These are phyloP conservation scores for Solidago caesia DNA, from an alignment of 129 eudicot genomes.

Conservation along the genomic window DNA sequence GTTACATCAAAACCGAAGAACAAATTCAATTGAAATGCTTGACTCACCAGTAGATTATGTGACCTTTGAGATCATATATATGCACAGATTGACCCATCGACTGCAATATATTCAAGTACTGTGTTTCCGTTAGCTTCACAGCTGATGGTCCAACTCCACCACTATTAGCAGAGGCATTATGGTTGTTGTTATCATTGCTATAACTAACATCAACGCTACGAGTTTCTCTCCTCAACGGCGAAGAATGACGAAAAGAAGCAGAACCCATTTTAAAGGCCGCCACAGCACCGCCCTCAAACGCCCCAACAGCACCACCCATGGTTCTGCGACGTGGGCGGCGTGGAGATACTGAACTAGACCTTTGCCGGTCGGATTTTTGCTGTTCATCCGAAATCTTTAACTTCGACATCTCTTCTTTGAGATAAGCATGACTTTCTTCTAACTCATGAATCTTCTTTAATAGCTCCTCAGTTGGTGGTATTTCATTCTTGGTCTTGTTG, in stretches of 20 bases:
- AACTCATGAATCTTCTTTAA: slow-evolving; percentile 86
- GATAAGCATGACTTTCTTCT: slow-evolving; percentile 78
- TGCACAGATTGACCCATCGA: slow-evolving; percentile 98
- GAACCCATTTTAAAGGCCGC: slow-evolving; percentile 62
- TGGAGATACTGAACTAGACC: slow-evolving; percentile 80
- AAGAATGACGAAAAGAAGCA: slow-evolving; percentile 64
- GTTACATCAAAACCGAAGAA: slow-evolving; percentile 1
- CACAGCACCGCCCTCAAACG: slow-evolving; percentile 39
- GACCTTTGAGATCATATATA: slow-evolving; percentile 58
- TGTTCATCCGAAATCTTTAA: slow-evolving; percentile 49
- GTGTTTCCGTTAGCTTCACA: slow-evolving; percentile 69
- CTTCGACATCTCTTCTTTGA: slow-evolving; percentile 87
- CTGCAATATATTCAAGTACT: slow-evolving; percentile 89
- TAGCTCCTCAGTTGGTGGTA: slow-evolving; percentile 73
- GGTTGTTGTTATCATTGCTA: slow-evolving; percentile 20
- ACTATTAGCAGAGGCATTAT: slow-evolving; percentile 21
- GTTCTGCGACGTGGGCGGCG: slow-evolving; percentile 40
- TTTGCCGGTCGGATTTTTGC: slow-evolving; percentile 38
- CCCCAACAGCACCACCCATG: slow-evolving; percentile 38
- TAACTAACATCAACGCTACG: slow-evolving; percentile 38
- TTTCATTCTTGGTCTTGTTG: slow-evolving; percentile 28
- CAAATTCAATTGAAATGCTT: slow-evolving; percentile 20
- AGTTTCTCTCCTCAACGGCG: slow-evolving; percentile 88
- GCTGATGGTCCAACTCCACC: slow-evolving; percentile 43
- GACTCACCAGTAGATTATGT: slow-evolving; percentile 82